Evolutionary conservation across 164 flowering plant genomes (phyloP), one percentile per base, ranked within the genome.

Genomic region (Cinnamomum micranthum): DNA sequence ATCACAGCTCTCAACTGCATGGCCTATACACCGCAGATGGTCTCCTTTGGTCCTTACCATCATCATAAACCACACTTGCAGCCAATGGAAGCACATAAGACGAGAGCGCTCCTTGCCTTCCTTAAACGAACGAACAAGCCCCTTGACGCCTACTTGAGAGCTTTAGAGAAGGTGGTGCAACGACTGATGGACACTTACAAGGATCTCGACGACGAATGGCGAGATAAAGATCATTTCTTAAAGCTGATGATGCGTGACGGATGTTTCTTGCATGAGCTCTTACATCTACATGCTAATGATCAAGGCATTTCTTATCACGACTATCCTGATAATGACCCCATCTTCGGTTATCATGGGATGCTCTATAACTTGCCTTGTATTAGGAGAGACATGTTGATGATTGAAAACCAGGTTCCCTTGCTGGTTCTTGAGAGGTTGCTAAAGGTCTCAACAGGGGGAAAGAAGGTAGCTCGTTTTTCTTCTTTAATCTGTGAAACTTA

Each of bases 401-500:
- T 77, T 20, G 80, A 77, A 68, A 77, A 77, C 76, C 80, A 77
- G 47, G 24, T 77, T 4, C 80, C 80, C 10, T 31, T 77, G 4
- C 58, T 69, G 55, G 73, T 73, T n/a, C 41, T 77, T 31, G 15
- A 69, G 41, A 69, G 22, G 50, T 28, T 77, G 68, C 6, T 73
- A 6, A 52, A 51, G 11, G 70, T 71, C 47, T 63, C 19, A 31
- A 67, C 11, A 12, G 68, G 68, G 35, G 20, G 11, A 5, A 11
- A 31, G 1, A 19, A 31, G 22, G 76, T 67, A 41, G 35, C 35
- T 31, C 35, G 0, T 6, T 41, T 41, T 41, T 41, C 47, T 41
- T 41, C 47, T 41, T 41, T 31, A 31, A 31, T 31, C 9, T 41
- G 10, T 9, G 10, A 41, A 41, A 41, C 47, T 41, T 7, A 41